A percentile compares a stretch with the other conserved stretches of the same genome.
These are phyloP conservation scores for Nicotiana benthamiana DNA, from an alignment of 257 asterid genomes.

Conservation along the genomic window DNA sequence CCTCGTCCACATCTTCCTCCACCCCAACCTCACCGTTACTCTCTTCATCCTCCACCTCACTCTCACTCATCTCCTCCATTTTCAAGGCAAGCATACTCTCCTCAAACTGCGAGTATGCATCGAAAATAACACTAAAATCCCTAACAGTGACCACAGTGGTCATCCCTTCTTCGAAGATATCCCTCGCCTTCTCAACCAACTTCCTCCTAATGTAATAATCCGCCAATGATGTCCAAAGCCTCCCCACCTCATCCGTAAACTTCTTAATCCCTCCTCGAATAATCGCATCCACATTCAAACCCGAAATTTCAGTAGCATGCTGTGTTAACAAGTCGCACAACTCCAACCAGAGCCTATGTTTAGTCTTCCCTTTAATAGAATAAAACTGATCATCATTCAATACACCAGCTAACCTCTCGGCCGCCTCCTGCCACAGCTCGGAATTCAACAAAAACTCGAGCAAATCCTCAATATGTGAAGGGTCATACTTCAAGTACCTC, in stretches of 20 bases:
- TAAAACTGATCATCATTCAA: constrained; percentile 74
- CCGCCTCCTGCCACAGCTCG: constrained; percentile 88
- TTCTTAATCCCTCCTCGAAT: constrained; percentile 92
- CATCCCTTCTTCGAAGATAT: constrained; percentile 98
- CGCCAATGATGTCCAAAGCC: constrained; percentile 88
- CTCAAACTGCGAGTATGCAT: constrained; percentile 87
- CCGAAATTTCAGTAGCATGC: constrained; percentile 68
- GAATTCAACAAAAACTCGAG: constrained; percentile 77
- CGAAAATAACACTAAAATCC: constrained; percentile 86
- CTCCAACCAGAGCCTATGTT: constrained; percentile 87
- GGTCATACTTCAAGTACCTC: constrained; percentile 94
- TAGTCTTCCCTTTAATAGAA: constrained; percentile 88
- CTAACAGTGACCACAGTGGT: constrained; percentile 76
- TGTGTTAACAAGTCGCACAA: constrained; percentile 84
- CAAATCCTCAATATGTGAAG: constrained; percentile 88
- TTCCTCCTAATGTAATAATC: constrained; percentile 87
- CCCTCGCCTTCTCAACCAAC: constrained; percentile 83
- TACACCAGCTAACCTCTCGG: constrained; percentile 88
- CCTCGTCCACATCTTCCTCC: constrained; percentile 40
- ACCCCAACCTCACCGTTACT: constrained; percentile 24
- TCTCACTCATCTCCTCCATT: constrained; percentile 63
- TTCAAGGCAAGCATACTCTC: constrained; percentile 78
- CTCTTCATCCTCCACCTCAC: constrained; percentile 50
- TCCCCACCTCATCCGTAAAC: constrained; percentile 94
- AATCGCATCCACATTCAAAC: constrained; percentile 92